These are phyloP conservation scores for Baudoinia panamericana DNA, from an alignment of 495 filamentous ascomycete genomes.

Conservation along the genomic window DNA sequence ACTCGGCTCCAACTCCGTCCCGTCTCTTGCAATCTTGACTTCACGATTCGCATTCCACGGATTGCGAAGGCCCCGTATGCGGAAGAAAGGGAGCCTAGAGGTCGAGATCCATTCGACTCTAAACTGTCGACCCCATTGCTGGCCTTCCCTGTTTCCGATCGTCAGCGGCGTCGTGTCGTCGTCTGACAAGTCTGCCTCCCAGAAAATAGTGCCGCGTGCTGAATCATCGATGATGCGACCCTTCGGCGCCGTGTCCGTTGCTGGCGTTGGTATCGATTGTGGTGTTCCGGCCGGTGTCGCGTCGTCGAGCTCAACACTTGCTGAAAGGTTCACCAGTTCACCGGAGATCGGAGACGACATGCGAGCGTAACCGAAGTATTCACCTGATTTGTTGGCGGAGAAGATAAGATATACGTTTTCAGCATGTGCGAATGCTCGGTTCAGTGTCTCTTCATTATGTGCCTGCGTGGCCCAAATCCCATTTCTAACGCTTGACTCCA, in stretches of 20 bases:
- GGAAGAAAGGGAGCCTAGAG: slow-evolving; percentile 75
- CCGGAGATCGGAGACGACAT: slow-evolving; percentile 81
- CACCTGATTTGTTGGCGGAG: slow-evolving; percentile 94
- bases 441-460: slow-evolving; percentile 77
- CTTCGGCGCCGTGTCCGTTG: slow-evolving; percentile 66
- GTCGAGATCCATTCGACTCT: slow-evolving; percentile 86
- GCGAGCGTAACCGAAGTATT: slow-evolving; percentile 90
- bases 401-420: slow-evolving; percentile 94
- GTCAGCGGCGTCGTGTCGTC: slow-evolving; percentile 23
- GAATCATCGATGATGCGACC: slow-evolving; percentile 90
- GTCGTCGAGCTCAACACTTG: slow-evolving; percentile 41
- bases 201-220: slow-evolving; percentile 87
- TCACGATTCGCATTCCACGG: slow-evolving; percentile 93
- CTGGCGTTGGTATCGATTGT: slow-evolving; percentile 61
- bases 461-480: slow-evolving; percentile 89
- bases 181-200: slow-evolving; percentile 61
- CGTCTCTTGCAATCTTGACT: slow-evolving; percentile 92
- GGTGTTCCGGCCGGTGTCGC: slow-evolving; percentile 49
- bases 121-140: slow-evolving; percentile 87
- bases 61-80: slow-evolving; percentile 81
- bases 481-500: slow-evolving; percentile 78
- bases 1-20: slow-evolving; percentile 79
- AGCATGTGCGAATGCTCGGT: slow-evolving; percentile 72
- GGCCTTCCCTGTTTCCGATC: slow-evolving; percentile 31
- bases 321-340: slow-evolving; percentile 35